Percentiles rank a stretch among this genome's conserved stretches.
phyloP scores from a whole-genome alignment of 2,329 filamentous ascomycete species.

The Tolypocladium endophyticum region DNA sequence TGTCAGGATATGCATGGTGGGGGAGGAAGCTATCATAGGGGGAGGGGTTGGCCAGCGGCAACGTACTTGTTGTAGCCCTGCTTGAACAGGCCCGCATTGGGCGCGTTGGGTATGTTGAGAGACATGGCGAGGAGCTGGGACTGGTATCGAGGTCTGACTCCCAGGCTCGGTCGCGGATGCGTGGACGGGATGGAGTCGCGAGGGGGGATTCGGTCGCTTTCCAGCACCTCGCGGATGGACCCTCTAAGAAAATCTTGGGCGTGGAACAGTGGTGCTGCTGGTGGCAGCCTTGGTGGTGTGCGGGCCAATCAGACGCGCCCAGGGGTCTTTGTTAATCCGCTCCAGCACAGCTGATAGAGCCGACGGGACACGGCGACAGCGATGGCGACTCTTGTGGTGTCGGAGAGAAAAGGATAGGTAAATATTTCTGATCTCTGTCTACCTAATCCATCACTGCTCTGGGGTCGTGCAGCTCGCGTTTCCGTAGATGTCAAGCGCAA shows the following conservation, averaged over 20 bases:
- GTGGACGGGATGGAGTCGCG: background rate
- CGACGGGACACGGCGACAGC: background rate
- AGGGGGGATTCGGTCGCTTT: constrained; percentile 1
- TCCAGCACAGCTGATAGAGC: background rate
- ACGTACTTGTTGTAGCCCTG: constrained; percentile 88
- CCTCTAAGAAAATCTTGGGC: background rate
- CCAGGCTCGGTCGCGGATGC: constrained; percentile 1
- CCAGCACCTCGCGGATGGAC: background rate
- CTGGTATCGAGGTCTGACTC: constrained; percentile 1
- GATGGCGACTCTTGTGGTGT: background rate
- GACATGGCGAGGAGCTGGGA: constrained; percentile 53
- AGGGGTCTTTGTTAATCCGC: background rate
- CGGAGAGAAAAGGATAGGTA: background rate
- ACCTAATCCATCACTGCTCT: too few relatives aligned
- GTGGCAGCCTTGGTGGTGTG: background rate
- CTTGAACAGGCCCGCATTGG: constrained; percentile 91
- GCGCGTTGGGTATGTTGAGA: constrained; percentile 88
- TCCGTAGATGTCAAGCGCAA: background rate
- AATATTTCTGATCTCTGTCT: too few relatives aligned
- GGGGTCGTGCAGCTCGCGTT: background rate
- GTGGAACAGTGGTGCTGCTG: background rate
- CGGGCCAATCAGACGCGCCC: background rate
- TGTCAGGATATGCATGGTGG: background rate
- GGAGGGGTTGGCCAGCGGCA: constrained; percentile 10
- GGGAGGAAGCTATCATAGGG: constrained; percentile 7